Percentiles rank a stretch among this genome's conserved stretches.
Evolutionary conservation across 2,329 filamentous ascomycete genomes (phyloP).

Genomic region (Aspergillus aculeatus): DNA sequence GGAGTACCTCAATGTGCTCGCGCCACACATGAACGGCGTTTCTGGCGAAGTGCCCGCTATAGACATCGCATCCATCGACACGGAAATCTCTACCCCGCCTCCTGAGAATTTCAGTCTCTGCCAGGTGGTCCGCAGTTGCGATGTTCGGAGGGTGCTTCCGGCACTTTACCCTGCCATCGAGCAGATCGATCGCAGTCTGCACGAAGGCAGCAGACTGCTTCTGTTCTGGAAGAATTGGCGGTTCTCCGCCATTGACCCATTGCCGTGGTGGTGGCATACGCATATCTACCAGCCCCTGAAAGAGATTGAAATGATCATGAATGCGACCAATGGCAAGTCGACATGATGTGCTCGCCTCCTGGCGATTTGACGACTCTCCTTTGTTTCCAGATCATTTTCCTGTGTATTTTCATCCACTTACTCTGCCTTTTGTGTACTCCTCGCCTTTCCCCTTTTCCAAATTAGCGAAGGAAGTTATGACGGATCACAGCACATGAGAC

Average conservation of each 20-base stretch:
- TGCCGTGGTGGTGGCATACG: slow-evolving; percentile 58
- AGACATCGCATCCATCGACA: not conserved
- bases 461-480: not conserved
- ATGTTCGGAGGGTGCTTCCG: slow-evolving; percentile 10
- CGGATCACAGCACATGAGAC: not conserved
- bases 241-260: slow-evolving; percentile 56
- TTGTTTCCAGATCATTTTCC: not conserved
- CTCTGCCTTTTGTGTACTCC: not conserved
- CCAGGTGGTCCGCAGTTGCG: slow-evolving; percentile 5
- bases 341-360: not conserved
- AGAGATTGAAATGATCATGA: slow-evolving; percentile 15
- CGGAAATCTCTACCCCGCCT: slow-evolving; percentile 1
- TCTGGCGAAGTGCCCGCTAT: slow-evolving; percentile 1
- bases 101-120: slow-evolving; percentile 8
- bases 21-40: slow-evolving; percentile 15
- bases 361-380: not conserved
- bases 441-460: not conserved
- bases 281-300: slow-evolving; percentile 56
- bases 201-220: slow-evolving; percentile 35
- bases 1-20: slow-evolving; percentile 29
- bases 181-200: slow-evolving; percentile 19
- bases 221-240: slow-evolving; percentile 56
- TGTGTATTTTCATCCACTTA: not conserved
- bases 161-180: slow-evolving; percentile 24
- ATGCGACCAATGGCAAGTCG: not conserved